A percentile compares a stretch with the other conserved stretches of the same genome.
Evolutionary conservation across 1,284 basidiomycete species (phyloP).

Genomic region (Omphalotus olearius): DNA sequence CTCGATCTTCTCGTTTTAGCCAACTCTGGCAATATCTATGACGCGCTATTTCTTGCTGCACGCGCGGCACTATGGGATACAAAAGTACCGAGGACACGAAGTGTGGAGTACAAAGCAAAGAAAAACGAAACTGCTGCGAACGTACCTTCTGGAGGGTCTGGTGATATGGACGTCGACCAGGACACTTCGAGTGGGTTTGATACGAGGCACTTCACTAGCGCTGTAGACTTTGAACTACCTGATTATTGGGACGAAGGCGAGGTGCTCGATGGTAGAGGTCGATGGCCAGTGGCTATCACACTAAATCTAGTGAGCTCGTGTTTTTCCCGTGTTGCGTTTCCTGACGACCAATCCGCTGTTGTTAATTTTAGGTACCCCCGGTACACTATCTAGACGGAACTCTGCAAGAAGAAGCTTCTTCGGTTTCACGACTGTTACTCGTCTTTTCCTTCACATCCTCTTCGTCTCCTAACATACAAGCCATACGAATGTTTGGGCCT

Average conservation of each 20-base stretch:
- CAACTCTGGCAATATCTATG: conserved; percentile 69
- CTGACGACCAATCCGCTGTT: neutral
- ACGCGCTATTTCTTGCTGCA: conserved; percentile 73
- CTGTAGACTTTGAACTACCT: conserved; percentile 75
- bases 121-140: conserved; percentile 15
- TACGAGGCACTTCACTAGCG: conserved; percentile 42
- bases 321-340: neutral
- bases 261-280: conserved; percentile 48
- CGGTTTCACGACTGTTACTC: conserved; percentile 51
- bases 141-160: conserved; percentile 24
- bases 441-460: conserved; percentile 53
- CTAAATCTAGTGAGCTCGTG: conserved; percentile 58
- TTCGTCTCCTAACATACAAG: conserved; percentile 42
- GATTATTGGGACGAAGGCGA: conserved; percentile 85
- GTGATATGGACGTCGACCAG: conserved; percentile 51
- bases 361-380: conserved; percentile 39
- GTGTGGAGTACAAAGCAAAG: conserved; percentile 52
- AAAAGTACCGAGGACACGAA: conserved; percentile 67
- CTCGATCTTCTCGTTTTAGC: conserved; percentile 68
- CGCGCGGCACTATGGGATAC: conserved; percentile 77
- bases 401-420: conserved; percentile 58
- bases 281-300: conserved; percentile 73
- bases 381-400: conserved; percentile 69
- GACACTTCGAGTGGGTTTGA: conserved; percentile 52
- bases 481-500: conserved; percentile 57